Percentiles rank a stretch among this genome's conserved stretches.
Conservation (phyloP, 768 basidiomycete genomes). For the Mycena galericulata region DNA sequence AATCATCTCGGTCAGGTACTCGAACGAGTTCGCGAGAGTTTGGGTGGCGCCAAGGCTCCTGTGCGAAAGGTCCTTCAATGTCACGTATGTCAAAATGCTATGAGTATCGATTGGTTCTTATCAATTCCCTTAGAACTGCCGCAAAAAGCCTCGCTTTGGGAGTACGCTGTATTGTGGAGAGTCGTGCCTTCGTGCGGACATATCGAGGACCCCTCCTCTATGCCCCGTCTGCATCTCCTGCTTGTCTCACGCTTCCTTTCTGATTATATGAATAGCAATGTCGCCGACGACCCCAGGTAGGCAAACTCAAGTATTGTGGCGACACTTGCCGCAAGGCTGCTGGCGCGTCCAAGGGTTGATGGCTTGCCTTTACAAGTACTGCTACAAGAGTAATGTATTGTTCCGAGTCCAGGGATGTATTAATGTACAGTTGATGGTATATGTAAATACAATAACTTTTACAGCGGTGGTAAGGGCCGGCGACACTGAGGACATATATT, state of each 20-base stretch:
- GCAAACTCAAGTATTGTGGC: slow-evolving; percentile 33
- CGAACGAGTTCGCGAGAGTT: slow-evolving; percentile 50
- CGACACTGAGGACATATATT: slow-evolving; percentile 95
- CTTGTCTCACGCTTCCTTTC: background rate
- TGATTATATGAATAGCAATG: slow-evolving; percentile 20
- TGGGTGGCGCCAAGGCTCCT: slow-evolving; percentile 37
- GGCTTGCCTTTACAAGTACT: too few species aligned
- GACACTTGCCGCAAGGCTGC: slow-evolving; percentile 30
- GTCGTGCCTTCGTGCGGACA: slow-evolving; percentile 31
- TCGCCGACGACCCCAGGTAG: slow-evolving; percentile 32
- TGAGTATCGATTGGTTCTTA: background rate
- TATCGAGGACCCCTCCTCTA: slow-evolving; percentile 25
- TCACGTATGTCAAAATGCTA: background rate
- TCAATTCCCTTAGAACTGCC: slow-evolving; percentile 19
- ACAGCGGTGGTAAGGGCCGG: slow-evolving; percentile 84
- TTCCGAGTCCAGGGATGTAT: slow-evolving; percentile 14
- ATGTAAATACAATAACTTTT: slow-evolving; percentile 40
- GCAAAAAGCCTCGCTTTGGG: slow-evolving; percentile 28
- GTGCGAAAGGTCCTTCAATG: slow-evolving; percentile 21
- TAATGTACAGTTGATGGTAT: slow-evolving; percentile 25
- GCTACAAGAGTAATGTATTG: slow-evolving; percentile 4
- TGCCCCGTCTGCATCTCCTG: slow-evolving; percentile 27
- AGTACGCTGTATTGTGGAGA: slow-evolving; percentile 31
- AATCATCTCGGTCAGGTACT: slow-evolving; percentile 62
- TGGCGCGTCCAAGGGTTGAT: background rate